Evolutionary conservation across 106 monocot genomes (phyloP), one percentile per base, ranked within the genome.

Genomic region (Chionographis japonica): DNA sequence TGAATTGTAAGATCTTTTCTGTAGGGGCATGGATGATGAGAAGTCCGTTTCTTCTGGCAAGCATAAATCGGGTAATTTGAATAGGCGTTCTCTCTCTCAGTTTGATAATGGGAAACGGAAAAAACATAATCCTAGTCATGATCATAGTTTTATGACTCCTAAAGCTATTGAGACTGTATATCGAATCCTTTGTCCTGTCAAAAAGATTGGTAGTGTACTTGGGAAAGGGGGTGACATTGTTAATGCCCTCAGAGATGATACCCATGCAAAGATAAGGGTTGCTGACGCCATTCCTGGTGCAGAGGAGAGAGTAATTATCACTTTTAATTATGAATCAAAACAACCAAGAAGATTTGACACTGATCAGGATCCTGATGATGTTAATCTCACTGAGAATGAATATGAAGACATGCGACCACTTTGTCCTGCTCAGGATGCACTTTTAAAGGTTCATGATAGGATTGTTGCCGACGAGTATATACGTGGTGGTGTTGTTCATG

Each of bases 201-300:
- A 87, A 65, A 91, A 82, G 58, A 82, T 87, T 69, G 87, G 91
- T 54, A 87, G 84, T 56, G 87, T 91, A 68, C 81, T 91, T 75
- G 91, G 91, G n/a, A 87, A 76, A 70, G 91, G 91, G 3, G 91
- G 91, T 55, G 82, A 79, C 58, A 87, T 91, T 65, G 72, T 91
- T 62, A 87, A 82, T 78, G 73, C 87, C 17, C 73, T 91, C 19
- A 76, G 91, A 74, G 75, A 79, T 12, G 79, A 84, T 61, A 91
- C 91, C 37, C 72, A 79, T 77, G 84, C 91, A 39, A 91, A 91
- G 72, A 91, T 91, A 73, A 78, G 78, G 52, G 79, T 91, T 49
- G 78, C 84, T 63, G 91, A 91, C 80, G 68, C 84, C 61, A 82
- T 87, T 68, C 91, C 87, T 72, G 87, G 87, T 56, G 78, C 84